These are phyloP conservation scores for Aspergillus saccharolyticus DNA, from an alignment of 495 filamentous ascomycete genomes.

Conservation along the genomic window DNA sequence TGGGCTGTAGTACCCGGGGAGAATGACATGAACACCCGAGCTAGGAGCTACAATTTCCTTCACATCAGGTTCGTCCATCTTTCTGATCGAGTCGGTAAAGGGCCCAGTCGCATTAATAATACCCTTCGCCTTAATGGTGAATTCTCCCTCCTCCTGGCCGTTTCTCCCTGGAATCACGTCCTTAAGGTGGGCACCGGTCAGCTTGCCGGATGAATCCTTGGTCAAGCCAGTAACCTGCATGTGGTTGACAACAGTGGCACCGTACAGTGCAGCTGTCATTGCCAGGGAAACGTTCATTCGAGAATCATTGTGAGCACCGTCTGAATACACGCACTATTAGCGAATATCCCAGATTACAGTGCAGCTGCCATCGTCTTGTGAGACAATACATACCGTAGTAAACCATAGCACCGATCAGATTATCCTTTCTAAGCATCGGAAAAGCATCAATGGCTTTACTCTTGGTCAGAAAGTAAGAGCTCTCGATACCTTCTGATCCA, in stretches of 20 bases:
- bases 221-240: conserved; percentile 79
- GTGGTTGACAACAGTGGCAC: conserved; percentile 88
- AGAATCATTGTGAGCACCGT: conserved; percentile 97
- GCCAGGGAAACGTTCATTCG: conserved; percentile 96
- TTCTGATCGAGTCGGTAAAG: conserved; percentile 88
- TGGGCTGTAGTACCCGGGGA: conserved; percentile 93
- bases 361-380: neutral
- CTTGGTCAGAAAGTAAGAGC: conserved; percentile 91
- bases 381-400: conserved; percentile 66
- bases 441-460: conserved; percentile 94
- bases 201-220: conserved; percentile 72
- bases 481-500: conserved; percentile 94
- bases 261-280: conserved; percentile 93
- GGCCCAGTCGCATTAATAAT: conserved; percentile 97
- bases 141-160: conserved; percentile 51
- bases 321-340: conserved; percentile 32
- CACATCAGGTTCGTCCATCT: conserved; percentile 72
- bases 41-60: conserved; percentile 90
- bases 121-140: conserved; percentile 79
- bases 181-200: conserved; percentile 74
- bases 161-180: conserved; percentile 63
- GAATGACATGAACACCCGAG: conserved; percentile 89
- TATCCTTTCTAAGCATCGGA: conserved; percentile 90
- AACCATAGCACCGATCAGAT: conserved; percentile 83
- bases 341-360: neutral